Conservation (phyloP, 768 basidiomycete species). For the Pleurotus cornucopiae region DNA sequence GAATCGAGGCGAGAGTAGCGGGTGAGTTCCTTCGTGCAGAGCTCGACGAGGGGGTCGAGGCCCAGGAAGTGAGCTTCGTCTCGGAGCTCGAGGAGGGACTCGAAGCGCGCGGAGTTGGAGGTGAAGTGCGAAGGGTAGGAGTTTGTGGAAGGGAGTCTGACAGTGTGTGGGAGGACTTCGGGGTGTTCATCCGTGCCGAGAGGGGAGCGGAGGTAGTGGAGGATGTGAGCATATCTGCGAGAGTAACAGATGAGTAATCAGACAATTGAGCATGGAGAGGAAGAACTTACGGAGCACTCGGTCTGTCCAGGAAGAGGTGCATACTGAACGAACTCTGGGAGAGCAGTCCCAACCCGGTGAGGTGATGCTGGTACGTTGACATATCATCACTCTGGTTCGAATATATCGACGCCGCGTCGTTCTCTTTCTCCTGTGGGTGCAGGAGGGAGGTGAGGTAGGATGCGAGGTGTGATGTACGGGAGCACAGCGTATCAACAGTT, state of each 20-base stretch:
- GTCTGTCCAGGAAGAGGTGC: slow-evolving; percentile 76
- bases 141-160: slow-evolving; percentile 32
- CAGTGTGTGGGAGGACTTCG: slow-evolving; percentile 55
- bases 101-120: slow-evolving; percentile 45
- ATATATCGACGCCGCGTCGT: slow-evolving; percentile 53
- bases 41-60: slow-evolving; percentile 55
- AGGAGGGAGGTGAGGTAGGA: slow-evolving; percentile 49
- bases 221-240: slow-evolving; percentile 63
- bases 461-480: slow-evolving; percentile 65
- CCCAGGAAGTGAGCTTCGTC: slow-evolving; percentile 79
- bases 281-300: slow-evolving; percentile 69
- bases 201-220: slow-evolving; percentile 66
- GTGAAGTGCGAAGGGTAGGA: slow-evolving; percentile 18
- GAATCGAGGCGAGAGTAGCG: slow-evolving; percentile 26
- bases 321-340: slow-evolving; percentile 41
- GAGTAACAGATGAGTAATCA: slow-evolving; percentile 7
- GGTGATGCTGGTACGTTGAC: slow-evolving; percentile 58
- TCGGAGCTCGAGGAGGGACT: slow-evolving; percentile 67
- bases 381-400: slow-evolving; percentile 50
- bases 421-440: slow-evolving; percentile 14
- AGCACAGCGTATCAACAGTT: slow-evolving; percentile 60
- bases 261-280: background rate
- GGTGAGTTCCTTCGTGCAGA: slow-evolving; percentile 67
- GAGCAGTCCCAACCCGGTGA: slow-evolving; percentile 55
- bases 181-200: slow-evolving; percentile 39